Conservation (phyloP, 1,284 basidiomycete genomes). For the Xerocomus nothofagi region DNA sequence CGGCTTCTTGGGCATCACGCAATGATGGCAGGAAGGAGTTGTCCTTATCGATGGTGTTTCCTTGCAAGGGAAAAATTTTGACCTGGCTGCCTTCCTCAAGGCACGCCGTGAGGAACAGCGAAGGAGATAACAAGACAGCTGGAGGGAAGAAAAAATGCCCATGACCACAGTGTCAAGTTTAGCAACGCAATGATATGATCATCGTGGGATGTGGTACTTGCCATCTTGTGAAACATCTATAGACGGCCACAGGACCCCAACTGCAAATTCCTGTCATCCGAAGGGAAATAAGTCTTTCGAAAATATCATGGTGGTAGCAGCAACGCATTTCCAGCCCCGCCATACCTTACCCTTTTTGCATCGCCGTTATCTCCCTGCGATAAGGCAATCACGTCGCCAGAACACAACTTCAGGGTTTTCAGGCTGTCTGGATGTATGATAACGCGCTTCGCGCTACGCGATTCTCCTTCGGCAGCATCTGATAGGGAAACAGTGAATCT, state of each 20-base stretch:
- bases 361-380: conserved; percentile 38
- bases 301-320: conserved; percentile 5
- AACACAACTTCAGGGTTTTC: conserved; percentile 60
- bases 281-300: conserved; percentile 19
- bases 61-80: conserved; percentile 50
- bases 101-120: conserved; percentile 59
- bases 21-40: conserved; percentile 50
- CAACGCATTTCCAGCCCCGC: conserved; percentile 14
- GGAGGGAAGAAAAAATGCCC: conserved; percentile 13
- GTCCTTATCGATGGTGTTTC: conserved; percentile 36
- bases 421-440: conserved; percentile 65
- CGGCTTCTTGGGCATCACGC: conserved; percentile 49
- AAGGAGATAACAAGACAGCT: conserved; percentile 57
- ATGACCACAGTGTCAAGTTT: conserved; percentile 20
- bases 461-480: conserved; percentile 40
- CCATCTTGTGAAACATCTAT: conserved; percentile 55
- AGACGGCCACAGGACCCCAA: conserved; percentile 74
- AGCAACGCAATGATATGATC: conserved; percentile 17
- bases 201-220: conserved; percentile 36
- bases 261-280: conserved; percentile 50
- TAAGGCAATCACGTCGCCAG: conserved; percentile 71
- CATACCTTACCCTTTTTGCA: conserved; percentile 38
- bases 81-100: conserved; percentile 48
- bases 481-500: conserved; percentile 46
- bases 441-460: conserved; percentile 62